phyloP scores from a whole-genome alignment of 208 protist species.

The Acanthamoeba triangularis region DNA sequence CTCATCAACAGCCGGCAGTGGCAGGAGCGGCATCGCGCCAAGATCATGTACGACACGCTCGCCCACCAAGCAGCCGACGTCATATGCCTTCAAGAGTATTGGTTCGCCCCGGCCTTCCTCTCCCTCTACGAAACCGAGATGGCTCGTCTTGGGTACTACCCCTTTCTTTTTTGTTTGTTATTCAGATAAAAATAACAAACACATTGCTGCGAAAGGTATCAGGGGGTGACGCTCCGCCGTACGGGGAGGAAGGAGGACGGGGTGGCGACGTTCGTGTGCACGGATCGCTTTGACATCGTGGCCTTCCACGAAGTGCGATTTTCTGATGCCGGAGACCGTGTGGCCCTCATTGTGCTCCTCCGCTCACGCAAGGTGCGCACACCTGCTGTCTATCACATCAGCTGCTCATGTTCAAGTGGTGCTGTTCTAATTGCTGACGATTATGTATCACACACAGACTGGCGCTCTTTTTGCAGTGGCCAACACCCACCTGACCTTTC shows the following conservation, averaged over 20 bases:
- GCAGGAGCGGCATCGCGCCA: not conserved
- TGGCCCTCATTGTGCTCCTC: conserved; percentile 49
- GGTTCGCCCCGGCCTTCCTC: conserved; percentile 50
- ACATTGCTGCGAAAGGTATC: not conserved
- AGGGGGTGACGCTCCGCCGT: conserved; percentile 45
- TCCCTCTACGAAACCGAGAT: conserved; percentile 65
- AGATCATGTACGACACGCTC: not conserved
- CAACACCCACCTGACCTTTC: conserved; percentile 73
- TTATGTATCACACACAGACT: not conserved
- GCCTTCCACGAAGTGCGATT: not conserved
- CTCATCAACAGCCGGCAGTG: conserved; percentile 39
- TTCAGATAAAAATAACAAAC: not conserved
- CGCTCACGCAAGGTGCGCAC: not conserved
- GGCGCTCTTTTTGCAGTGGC: conserved; percentile 63
- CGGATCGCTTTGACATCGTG: conserved; percentile 47
- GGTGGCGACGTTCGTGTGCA: conserved; percentile 61
- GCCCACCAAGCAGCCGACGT: not conserved
- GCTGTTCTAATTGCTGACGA: not conserved
- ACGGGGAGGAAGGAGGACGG: conserved; percentile 67
- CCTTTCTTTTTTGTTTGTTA: not conserved
- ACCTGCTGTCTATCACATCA: not conserved
- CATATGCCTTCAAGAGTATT: conserved; percentile 59
- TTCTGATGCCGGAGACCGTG: conserved; percentile 21
- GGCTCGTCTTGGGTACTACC: conserved; percentile 24
- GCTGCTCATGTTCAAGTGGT: not conserved